phyloP scores from a whole-genome alignment of 202 grass and related monocot genomes.

The Carex sylvatica region DNA sequence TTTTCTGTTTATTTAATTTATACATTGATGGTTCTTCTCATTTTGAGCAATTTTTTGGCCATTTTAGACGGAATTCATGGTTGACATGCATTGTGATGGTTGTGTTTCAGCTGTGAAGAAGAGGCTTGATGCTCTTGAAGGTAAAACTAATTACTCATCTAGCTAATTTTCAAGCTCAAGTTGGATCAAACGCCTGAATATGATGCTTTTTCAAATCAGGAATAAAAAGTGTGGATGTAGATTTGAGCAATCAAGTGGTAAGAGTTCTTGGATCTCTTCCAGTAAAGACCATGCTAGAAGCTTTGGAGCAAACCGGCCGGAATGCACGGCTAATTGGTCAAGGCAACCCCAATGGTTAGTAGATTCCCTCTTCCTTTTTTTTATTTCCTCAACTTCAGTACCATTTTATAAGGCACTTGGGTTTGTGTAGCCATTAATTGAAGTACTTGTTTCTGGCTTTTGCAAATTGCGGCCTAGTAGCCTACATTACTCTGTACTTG shows the following conservation, averaged over 20 bases:
- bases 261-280: conserved; percentile 75
- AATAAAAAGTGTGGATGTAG: conserved; percentile 76
- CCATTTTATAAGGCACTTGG: neutral
- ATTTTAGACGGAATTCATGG: conserved; percentile 95
- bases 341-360: conserved; percentile 87
- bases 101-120: conserved; percentile 75
- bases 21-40: conserved; percentile 22
- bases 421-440: neutral
- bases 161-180: conserved; percentile 17
- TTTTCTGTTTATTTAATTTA: conserved; percentile 14
- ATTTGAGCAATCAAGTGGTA: conserved; percentile 88
- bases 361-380: neutral
- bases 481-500: neutral
- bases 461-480: neutral
- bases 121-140: conserved; percentile 66
- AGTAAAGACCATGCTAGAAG: conserved; percentile 78
- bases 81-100: conserved; percentile 95
- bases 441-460: neutral
- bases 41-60: conserved; percentile 22
- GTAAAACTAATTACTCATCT: conserved; percentile 30
- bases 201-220: conserved; percentile 40
- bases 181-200: neutral
- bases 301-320: conserved; percentile 65
- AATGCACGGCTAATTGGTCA: conserved; percentile 84
- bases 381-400: neutral